These are phyloP conservation scores for Fusarium miscanthi DNA, from an alignment of 2,329 filamentous ascomycete genomes.

Conservation along the genomic window DNA sequence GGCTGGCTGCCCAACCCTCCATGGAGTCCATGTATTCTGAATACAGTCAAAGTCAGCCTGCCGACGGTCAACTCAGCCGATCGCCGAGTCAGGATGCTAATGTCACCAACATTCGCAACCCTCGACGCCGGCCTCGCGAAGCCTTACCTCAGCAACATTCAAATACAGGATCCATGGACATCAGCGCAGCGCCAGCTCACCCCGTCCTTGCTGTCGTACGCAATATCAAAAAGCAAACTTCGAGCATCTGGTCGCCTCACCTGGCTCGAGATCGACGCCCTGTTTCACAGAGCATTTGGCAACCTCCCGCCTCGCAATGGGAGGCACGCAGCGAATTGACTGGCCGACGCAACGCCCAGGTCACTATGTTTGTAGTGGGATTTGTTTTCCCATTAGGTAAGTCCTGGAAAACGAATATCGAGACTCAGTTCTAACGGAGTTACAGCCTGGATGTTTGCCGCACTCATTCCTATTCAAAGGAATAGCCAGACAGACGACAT, in stretches of 20 bases:
- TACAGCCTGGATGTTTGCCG: constrained; percentile 81
- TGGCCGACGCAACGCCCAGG: constrained; percentile 77
- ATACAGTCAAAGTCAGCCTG: constrained; percentile 59
- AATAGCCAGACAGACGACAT: constrained; percentile 64
- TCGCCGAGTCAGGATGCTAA: constrained; percentile 64
- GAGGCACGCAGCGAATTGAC: constrained; percentile 69
- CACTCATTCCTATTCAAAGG: constrained; percentile 76
- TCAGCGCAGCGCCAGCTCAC: constrained; percentile 50
- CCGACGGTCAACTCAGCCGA: constrained; percentile 58
- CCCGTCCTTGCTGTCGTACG: constrained; percentile 44
- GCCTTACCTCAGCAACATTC: constrained; percentile 21
- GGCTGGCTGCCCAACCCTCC: constrained; percentile 57
- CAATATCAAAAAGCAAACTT: constrained; percentile 60
- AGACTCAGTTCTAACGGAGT: constrained; percentile 27
- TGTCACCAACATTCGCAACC: constrained; percentile 58
- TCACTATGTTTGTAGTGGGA: constrained; percentile 78
- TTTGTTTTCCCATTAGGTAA: constrained; percentile 81
- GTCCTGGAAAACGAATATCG: constrained; percentile 41
- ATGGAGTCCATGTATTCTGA: constrained; percentile 61
- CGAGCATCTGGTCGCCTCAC: constrained; percentile 80
- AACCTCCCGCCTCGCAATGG: constrained; percentile 77
- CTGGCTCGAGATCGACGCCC: constrained; percentile 71
- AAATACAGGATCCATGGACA: constrained; percentile 57
- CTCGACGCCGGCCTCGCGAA: constrained; percentile 58
- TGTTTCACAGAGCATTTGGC: constrained; percentile 73